Evolutionary conservation across 257 asterid genomes (phyloP), one percentile per base, ranked within the genome.

Genomic region (Solanum sitiens): DNA sequence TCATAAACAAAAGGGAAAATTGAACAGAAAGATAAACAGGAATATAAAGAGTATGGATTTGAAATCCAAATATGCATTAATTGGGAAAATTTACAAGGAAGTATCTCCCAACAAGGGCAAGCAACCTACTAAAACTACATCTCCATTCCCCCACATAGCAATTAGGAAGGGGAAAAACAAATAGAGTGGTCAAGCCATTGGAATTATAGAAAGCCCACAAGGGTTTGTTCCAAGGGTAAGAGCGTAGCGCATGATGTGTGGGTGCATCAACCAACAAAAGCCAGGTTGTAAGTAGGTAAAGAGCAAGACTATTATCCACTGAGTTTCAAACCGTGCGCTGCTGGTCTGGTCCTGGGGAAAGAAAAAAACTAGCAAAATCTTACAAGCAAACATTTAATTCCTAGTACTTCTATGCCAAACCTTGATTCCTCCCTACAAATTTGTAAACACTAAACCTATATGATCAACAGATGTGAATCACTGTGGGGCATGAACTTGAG

Each of bases 371-470:
- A 86, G 86, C 40, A 79, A 85, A 92, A 85, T 87, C 85, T 86
- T 86, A 56, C 83, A 89, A 76, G 88, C 90, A 90, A 87, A 87
- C 86, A 87, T 72, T 88, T 86, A 74, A 88, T 92, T 87, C 88
- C 86, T 86, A 47, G 84, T 80, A 86, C 86, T 86, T 50, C 67
- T 70, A 33, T 42, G 88, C 87, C 89, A 87, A 83, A 89, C 87
- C 50, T 25, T 35, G 88, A 88, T 83, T 87, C 86, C 87, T 65
- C 72, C 71, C 76, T 86, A 76, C 61, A 76, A 73, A 80, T 85
- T 86, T 84, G 89, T 83, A 79, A 90, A 86, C 63, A 88, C 85
- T 42, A 84, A 82, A 88, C 84, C 90, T 88, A 83, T 83, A 88
- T 65, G 67, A 75, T 87, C 75, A 83, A 63, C 88, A 53, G 84